phyloP scores from a whole-genome alignment of 2,329 filamentous ascomycete species.

The Diaporthe sp. region DNA sequence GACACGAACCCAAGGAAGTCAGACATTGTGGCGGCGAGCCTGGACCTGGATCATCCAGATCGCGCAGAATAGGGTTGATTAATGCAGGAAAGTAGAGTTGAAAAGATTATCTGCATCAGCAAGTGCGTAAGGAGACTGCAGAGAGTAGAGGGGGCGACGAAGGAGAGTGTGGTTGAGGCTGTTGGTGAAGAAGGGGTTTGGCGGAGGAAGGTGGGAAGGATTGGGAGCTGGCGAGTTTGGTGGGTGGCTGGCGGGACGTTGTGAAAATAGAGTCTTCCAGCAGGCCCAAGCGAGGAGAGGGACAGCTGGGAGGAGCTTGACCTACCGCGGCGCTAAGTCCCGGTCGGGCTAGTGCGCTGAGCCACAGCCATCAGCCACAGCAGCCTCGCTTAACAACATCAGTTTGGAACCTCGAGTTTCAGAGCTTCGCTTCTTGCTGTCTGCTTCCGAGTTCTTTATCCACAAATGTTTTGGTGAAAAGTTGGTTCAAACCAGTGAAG shows the following conservation, averaged over 20 bases:
- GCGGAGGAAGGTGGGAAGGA: slow-evolving; percentile 13
- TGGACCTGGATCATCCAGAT: slow-evolving; percentile 29
- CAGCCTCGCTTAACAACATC: not conserved
- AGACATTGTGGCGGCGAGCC: slow-evolving; percentile 56
- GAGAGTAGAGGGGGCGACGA: not conserved
- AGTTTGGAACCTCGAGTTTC: not conserved
- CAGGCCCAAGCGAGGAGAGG: not conserved
- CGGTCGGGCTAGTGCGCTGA: not conserved
- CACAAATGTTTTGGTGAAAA: not conserved
- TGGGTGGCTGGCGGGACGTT: slow-evolving; percentile 12
- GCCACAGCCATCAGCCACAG: slow-evolving; percentile 1
- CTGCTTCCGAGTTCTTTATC: not conserved
- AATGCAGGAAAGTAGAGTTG: not conserved
- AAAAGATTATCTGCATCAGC: slow-evolving; percentile 27
- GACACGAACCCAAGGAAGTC: slow-evolving; percentile 67
- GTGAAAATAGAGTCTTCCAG: slow-evolving; percentile 27
- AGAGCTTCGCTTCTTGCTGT: not conserved
- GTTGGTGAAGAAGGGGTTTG: slow-evolving; percentile 5
- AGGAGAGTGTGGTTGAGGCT: slow-evolving; percentile 19
- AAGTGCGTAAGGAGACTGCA: not conserved
- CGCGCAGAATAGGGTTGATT: not conserved
- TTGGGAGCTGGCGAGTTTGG: not conserved
- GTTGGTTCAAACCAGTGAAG: not conserved
- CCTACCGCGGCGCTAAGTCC: not conserved
- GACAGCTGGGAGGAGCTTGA: slow-evolving; percentile 15